Evolutionary conservation across 345 rosid species (phyloP), one percentile per base, ranked within the genome.

Genomic region (Eucalyptus microcorys): DNA sequence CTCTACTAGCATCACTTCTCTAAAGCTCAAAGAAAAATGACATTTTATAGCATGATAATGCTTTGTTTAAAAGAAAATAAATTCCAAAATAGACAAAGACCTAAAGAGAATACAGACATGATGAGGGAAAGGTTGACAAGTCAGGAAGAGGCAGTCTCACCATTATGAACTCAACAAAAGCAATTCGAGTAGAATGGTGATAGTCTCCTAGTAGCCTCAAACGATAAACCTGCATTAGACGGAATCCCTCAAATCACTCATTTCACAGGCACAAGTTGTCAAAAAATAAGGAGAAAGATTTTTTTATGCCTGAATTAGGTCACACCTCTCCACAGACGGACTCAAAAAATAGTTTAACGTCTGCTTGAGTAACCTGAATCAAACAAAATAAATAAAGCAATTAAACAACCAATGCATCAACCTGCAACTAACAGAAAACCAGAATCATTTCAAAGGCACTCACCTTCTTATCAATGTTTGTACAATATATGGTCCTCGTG

Each of bases 401-500:
- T 52, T 52, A 42, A 71, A 57, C 55, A 86, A 7, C n/a, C 37
- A 16, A 5, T 61, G 47, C 88, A 71, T 52, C 86, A 66, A 19
- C 55, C n/a, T 34, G 66, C 61, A 42, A 50, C 30, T 32, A 19
- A 86, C 22, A 86, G 47, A 49, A 86, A 34, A 55, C 86, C 76
- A 85, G 57, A 17, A 30, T 47, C 40, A 79, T 81, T 83, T 32
- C 9, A 55, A 57, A 89, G 53, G 71, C 85, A 16, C 22, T 86
- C 86, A 97, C 99, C 97, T 95, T 97, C 94, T 95, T 97, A 89
- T 97, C 99, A 19, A 97, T 96, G 91, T 97, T 97, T 88, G 99
- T 95, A 90, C 99, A 97, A 88, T 97, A 97, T 89, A 97, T 94
- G 86, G 99, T 97, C 91, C 98, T 94, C 21, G 98, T 89, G 89